A percentile compares a stretch with the other conserved stretches of the same genome.
Conservation (phyloP, 257 asterid genomes). For the Plantago ovata region DNA sequence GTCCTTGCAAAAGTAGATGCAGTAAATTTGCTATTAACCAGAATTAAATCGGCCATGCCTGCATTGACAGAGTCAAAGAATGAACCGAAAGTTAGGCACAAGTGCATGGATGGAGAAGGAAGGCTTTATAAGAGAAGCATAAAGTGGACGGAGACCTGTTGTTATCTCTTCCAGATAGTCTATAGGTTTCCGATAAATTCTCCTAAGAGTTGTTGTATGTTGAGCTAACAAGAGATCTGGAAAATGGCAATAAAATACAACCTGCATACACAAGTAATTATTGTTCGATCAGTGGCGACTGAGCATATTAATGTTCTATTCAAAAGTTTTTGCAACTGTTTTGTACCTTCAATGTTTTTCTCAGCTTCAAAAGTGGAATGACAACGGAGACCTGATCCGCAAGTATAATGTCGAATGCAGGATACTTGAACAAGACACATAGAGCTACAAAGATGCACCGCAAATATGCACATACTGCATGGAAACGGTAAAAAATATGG, state of each 20-base stretch:
- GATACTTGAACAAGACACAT: conserved; percentile 60
- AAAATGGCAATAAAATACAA: conserved; percentile 94
- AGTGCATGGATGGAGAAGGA: not conserved
- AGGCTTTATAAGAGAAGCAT: not conserved
- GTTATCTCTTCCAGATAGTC: conserved; percentile 83
- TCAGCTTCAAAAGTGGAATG: conserved; percentile 70
- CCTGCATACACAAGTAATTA: conserved; percentile 35
- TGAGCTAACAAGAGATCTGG: conserved; percentile 90
- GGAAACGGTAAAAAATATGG: conserved; percentile 68
- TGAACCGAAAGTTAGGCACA: not conserved
- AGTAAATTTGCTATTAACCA: conserved; percentile 91
- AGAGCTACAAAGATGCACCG: conserved; percentile 87
- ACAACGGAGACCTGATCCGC: conserved; percentile 89
- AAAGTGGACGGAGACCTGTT: conserved; percentile 50
- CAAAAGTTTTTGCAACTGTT: conserved; percentile 8
- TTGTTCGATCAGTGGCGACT: conserved; percentile 2
- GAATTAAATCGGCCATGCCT: conserved; percentile 94
- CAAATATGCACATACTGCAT: conserved; percentile 87
- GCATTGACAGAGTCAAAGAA: conserved; percentile 18
- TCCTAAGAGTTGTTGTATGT: conserved; percentile 71
- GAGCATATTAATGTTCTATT: not conserved
- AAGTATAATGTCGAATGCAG: conserved; percentile 71
- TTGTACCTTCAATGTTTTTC: conserved; percentile 72
- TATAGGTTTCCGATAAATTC: conserved; percentile 80
- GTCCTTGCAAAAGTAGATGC: conserved; percentile 92